Evolutionary conservation across 371 early-diverging fungal species (phyloP), one percentile per base, ranked within the genome.

Genomic region (Mucor piriformis): DNA sequence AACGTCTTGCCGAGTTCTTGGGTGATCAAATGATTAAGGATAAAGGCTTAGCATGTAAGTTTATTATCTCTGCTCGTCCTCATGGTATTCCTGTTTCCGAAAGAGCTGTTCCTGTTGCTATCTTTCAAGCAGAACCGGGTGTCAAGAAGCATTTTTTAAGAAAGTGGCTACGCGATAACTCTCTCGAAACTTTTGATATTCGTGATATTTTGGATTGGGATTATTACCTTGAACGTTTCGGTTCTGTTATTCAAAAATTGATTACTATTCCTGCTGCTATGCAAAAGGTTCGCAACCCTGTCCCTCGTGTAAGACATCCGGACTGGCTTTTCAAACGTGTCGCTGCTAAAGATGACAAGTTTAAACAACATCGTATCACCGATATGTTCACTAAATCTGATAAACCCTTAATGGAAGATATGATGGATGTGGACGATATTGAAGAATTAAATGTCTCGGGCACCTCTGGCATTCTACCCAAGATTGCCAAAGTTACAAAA

Each of bases 201-300:
- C 84, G 96, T 40, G 88, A 90, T 24, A 91, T 99, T 29, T 66
- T 99, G 16, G 99, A 99, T 77, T 99, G 99, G 99, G 78, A 88
- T 42, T 99, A 99, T 75, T 99, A 99, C 70, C 63, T 93, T 54
- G 98, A 98, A 63, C 91, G 99, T 34, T 94, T 99, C 61, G 95
- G 94, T 16, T 88, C 90, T 21, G 95, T 96, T 1, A 92, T 99
- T 64, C 96, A 95, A 68, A 98, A 99, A 70, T 77, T 99, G 40
- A 97, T 99, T 62, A 95, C 98, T 4, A 97, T 99, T 64, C 99
- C 99, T 4, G 99, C 99, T 3, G 95, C 97, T 3, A 92, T 96
- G 92, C 99, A 99, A 74, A 86, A 89, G 23, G 89, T 99, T 4
- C 32, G 80, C 6, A 99, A 99, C 72, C 99, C 99, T 1, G 88